Evolutionary conservation across 1,139 yeast genomes (phyloP).

Genomic region (Saccharomyces hybrid): DNA sequence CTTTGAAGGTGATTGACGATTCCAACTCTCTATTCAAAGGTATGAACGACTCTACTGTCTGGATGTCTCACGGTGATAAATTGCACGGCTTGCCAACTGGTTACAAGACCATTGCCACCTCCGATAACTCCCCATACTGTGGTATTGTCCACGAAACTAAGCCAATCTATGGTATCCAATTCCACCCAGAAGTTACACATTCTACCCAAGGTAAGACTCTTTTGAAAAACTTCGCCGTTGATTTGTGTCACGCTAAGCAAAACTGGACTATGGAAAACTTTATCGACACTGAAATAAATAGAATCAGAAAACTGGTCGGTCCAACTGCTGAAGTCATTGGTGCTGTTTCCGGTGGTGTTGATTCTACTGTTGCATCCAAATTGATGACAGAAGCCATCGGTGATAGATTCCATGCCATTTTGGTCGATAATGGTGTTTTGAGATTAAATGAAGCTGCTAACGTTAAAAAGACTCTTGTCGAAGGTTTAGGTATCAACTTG

Average conservation of each 20-base stretch:
- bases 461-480: conserved; percentile 83
- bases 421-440: conserved; percentile 97
- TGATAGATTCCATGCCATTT: conserved; percentile 95
- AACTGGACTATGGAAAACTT: conserved; percentile 99
- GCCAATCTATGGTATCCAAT: conserved; percentile 87
- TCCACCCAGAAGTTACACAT: conserved; percentile 99
- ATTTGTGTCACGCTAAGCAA: conserved; percentile 76
- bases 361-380: conserved; percentile 98
- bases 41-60: conserved; percentile 81
- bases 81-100: conserved; percentile 84
- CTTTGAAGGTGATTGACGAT: conserved; percentile 64
- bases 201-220: conserved; percentile 82
- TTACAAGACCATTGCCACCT: conserved; percentile 80
- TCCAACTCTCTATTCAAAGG: conserved; percentile 71
- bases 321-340: conserved; percentile 98
- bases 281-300: conserved; percentile 88
- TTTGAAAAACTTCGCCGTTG: conserved; percentile 85
- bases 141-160: conserved; percentile 75
- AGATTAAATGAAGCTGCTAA: conserved; percentile 84
- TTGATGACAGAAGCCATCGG: conserved; percentile 98
- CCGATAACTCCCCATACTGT: conserved; percentile 91
- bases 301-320: conserved; percentile 87
- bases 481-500: conserved; percentile 88
- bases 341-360: conserved; percentile 99
- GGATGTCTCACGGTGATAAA: conserved; percentile 99